Conservation (phyloP, 495 filamentous ascomycete species). For the Cercophora samala region DNA sequence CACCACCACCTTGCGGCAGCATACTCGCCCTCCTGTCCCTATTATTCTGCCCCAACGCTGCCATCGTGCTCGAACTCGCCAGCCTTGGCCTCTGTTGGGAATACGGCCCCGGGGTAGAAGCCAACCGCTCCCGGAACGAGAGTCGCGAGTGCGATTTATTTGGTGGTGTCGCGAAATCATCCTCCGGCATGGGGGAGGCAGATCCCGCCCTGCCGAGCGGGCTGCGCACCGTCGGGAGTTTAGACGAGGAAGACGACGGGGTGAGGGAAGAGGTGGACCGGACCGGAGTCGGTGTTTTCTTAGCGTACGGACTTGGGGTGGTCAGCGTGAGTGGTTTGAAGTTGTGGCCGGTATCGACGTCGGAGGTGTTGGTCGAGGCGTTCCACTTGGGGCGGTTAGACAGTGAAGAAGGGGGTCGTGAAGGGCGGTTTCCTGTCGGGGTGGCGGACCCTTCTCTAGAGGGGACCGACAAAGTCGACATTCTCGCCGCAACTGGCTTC, state of each 20-base stretch:
- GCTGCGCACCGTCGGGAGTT: slow-evolving; percentile 46
- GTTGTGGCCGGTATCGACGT: slow-evolving; percentile 64
- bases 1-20: too few species aligned
- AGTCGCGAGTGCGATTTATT: slow-evolving; percentile 30
- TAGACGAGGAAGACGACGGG: slow-evolving; percentile 39
- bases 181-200: slow-evolving; percentile 41
- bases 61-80: slow-evolving; percentile 26
- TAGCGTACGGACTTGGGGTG: slow-evolving; percentile 61
- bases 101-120: slow-evolving; percentile 41
- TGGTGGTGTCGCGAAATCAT: slow-evolving; percentile 35
- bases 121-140: slow-evolving; percentile 50
- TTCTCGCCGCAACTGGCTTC: slow-evolving; percentile 33
- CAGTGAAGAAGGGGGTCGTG: slow-evolving; percentile 46
- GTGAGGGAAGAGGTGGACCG: slow-evolving; percentile 41
- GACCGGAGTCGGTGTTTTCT: slow-evolving; percentile 33
- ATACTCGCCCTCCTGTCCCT: slow-evolving; percentile 47
- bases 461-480: slow-evolving; percentile 43
- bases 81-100: slow-evolving; percentile 40
- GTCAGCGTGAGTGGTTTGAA: slow-evolving; percentile 63
- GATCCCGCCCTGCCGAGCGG: slow-evolving; percentile 42
- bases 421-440: slow-evolving; percentile 51
- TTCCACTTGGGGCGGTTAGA: slow-evolving; percentile 78
- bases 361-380: slow-evolving; percentile 63
- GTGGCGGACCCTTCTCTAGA: slow-evolving; percentile 52
- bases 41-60: slow-evolving; percentile 21